phyloP scores from a whole-genome alignment of 768 basidiomycete species.

The Suillus ampliporus region DNA sequence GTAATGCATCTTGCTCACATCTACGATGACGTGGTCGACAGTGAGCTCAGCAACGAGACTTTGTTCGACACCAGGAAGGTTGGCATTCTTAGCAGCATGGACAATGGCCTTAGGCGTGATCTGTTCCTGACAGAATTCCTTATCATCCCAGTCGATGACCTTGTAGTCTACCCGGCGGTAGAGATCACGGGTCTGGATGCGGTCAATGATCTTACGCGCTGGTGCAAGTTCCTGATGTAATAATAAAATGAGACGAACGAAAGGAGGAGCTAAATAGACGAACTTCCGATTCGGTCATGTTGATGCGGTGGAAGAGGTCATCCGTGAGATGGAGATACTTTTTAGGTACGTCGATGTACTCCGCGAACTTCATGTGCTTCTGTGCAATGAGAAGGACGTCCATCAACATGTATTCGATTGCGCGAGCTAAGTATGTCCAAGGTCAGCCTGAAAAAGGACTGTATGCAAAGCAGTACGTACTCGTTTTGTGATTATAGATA shows the following conservation, averaged over 20 bases:
- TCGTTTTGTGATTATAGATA: slow-evolving; percentile 84
- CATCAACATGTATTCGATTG: slow-evolving; percentile 86
- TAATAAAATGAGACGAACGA: no score
- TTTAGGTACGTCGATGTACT: slow-evolving; percentile 58
- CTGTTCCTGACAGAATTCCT: slow-evolving; percentile 26
- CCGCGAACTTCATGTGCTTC: slow-evolving; percentile 62
- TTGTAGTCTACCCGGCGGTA: slow-evolving; percentile 76
- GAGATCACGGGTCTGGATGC: slow-evolving; percentile 66
- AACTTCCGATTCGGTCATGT: slow-evolving; percentile 48
- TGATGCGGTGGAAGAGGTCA: slow-evolving; percentile 64
- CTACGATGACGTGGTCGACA: slow-evolving; percentile 64
- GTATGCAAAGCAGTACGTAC: slow-evolving; percentile 36
- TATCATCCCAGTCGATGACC: slow-evolving; percentile 44
- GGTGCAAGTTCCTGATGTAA: slow-evolving; percentile 57
- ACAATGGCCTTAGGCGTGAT: slow-evolving; percentile 52
- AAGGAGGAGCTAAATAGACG: background rate
- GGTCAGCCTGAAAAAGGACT: background rate
- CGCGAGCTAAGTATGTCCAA: slow-evolving; percentile 60
- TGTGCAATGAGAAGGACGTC: slow-evolving; percentile 79
- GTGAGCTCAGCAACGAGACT: slow-evolving; percentile 42
- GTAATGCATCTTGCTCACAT: slow-evolving; percentile 71
- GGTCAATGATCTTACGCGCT: slow-evolving; percentile 64
- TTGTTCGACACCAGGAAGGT: slow-evolving; percentile 29
- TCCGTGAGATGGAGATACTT: slow-evolving; percentile 73
- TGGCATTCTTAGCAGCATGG: slow-evolving; percentile 41